These are phyloP conservation scores for Ganoderma sinense DNA, from an alignment of 1,284 basidiomycete genomes.

Conservation along the genomic window DNA sequence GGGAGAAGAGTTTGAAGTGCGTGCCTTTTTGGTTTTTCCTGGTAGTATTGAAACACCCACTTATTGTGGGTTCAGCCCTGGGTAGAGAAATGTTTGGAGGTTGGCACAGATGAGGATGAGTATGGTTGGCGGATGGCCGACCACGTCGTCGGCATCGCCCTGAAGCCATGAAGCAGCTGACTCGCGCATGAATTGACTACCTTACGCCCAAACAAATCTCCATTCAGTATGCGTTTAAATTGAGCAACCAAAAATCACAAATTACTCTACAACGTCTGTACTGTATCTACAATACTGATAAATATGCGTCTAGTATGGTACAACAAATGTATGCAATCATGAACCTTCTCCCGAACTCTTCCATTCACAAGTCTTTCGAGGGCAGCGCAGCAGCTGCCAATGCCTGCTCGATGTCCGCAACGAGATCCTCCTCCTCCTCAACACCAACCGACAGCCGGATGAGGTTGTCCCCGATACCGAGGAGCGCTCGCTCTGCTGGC, in stretches of 20 bases:
- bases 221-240: neutral
- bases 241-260: neutral
- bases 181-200: no score
- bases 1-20: constrained; percentile 30
- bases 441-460: constrained; percentile 89
- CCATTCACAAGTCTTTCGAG: constrained; percentile 8
- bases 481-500: constrained; percentile 65
- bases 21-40: neutral
- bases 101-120: constrained; percentile 25
- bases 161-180: constrained; percentile 4
- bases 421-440: constrained; percentile 87
- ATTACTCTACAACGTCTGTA: neutral
- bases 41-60: neutral
- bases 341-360: neutral
- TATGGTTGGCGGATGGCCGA: constrained; percentile 29
- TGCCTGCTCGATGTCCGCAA: constrained; percentile 71
- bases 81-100: constrained; percentile 30
- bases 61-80: constrained; percentile 19
- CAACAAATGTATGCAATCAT: constrained; percentile 1
- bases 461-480: constrained; percentile 87
- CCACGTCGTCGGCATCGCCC: constrained; percentile 28
- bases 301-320: constrained; percentile 10
- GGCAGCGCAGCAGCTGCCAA: constrained; percentile 53
- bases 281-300: constrained; percentile 8
- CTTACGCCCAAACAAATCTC: no score